Evolutionary conservation across 306 rosid genomes (phyloP).

Genomic region (Pyrus communis): DNA sequence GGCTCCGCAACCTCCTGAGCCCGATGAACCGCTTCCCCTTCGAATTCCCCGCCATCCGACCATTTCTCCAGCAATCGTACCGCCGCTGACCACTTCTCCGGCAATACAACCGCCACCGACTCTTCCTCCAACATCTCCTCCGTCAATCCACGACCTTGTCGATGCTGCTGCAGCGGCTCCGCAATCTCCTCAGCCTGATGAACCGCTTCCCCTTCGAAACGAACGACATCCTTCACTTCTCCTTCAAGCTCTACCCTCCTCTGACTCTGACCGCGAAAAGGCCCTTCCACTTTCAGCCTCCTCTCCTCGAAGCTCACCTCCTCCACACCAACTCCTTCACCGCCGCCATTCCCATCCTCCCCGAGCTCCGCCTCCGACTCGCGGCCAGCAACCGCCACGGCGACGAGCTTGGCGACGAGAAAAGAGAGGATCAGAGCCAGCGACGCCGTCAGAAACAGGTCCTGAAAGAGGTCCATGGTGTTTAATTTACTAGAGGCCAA

Average conservation of each 20-base stretch:
- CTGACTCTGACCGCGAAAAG: slow-evolving; percentile 21
- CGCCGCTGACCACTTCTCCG: neutral
- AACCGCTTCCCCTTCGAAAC: slow-evolving; percentile 5
- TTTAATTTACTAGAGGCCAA: neutral
- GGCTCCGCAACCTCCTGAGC: slow-evolving; percentile 8
- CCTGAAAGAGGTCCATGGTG: slow-evolving; percentile 48
- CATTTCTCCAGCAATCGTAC: neutral
- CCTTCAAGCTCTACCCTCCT: slow-evolving; percentile 20
- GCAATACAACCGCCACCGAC: slow-evolving; percentile 2
- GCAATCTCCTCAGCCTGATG: neutral
- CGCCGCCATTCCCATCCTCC: neutral
- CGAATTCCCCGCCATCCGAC: neutral
- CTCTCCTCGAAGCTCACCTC: slow-evolving; percentile 17
- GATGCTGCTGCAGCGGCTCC: neutral
- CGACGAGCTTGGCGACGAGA: slow-evolving; percentile 50
- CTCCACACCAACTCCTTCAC: slow-evolving; percentile 8
- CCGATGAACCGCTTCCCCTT: neutral
- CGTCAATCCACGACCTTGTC: neutral
- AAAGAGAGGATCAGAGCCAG: slow-evolving; percentile 46
- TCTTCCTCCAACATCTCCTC: too few species aligned
- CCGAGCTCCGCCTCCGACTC: slow-evolving; percentile 1
- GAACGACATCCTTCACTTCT: slow-evolving; percentile 12
- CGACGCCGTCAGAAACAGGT: slow-evolving; percentile 43
- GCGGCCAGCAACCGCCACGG: slow-evolving; percentile 29
- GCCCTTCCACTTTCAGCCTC: slow-evolving; percentile 23